Conservation (phyloP, 2,329 filamentous ascomycete species). For the Albophoma yamanashiensis region DNA sequence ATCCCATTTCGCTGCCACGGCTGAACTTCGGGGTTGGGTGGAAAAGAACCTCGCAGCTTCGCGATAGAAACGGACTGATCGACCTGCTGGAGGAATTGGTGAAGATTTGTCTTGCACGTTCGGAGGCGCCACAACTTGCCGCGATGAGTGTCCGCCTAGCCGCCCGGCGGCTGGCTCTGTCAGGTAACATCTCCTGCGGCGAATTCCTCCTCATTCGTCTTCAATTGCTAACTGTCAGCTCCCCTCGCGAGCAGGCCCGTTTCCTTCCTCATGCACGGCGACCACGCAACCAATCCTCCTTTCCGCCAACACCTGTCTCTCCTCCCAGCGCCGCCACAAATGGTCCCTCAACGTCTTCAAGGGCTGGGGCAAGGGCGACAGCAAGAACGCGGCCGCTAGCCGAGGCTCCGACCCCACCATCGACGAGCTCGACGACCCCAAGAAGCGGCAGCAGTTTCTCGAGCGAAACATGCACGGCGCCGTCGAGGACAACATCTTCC, state of each 20-base stretch:
- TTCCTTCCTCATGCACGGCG: constrained; percentile 4
- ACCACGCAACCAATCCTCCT: not conserved
- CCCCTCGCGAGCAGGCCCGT: constrained; percentile 11
- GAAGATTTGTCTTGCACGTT: not conserved
- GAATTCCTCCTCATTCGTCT: not conserved
- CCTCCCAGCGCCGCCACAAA: constrained; percentile 27
- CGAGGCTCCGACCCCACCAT: constrained; percentile 11
- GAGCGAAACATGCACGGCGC: constrained; percentile 28
- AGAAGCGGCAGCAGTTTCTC: constrained; percentile 29
- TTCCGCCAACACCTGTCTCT: not conserved
- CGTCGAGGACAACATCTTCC: constrained; percentile 49
- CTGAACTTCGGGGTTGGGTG: constrained; percentile 15
- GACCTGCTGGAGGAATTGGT: not conserved
- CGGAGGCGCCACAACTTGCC: constrained; percentile 1
- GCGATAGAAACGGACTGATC: not conserved
- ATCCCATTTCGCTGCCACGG: constrained; percentile 6
- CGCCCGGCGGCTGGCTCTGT: constrained; percentile 47
- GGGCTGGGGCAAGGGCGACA: constrained; percentile 19
- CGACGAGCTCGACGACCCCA: constrained; percentile 29
- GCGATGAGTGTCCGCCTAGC: constrained; percentile 57
- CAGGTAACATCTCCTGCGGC: constrained; percentile 34
- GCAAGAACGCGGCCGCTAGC: constrained; percentile 20
- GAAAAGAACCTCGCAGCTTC: constrained; percentile 9
- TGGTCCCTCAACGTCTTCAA: constrained; percentile 31
- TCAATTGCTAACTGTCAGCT: constrained; percentile 3